Base-by-base conservation (phyloP, 1,139 yeast genomes). In the Cylindricascospora bacillispora region DNA sequence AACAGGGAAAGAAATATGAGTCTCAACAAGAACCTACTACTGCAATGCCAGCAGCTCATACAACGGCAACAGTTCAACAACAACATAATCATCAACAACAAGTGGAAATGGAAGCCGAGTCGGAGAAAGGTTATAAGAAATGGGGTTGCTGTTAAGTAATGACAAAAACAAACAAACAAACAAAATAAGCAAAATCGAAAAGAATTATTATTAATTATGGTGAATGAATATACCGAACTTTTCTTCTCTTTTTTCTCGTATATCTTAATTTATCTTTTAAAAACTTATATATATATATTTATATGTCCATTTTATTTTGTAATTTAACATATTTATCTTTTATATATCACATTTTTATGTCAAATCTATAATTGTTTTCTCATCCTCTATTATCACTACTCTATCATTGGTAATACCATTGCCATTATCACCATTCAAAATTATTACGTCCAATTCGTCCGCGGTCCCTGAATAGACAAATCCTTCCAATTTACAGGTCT, bases 401-500 rank as follows among this genome's bases (percentile, higher is more conserved):
- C 22, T 27, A 4, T 24, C 17, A 13, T 18, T 22, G 2, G 15
- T 23, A 4, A 18, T 18, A 7, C 25, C 30, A 16, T 7, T 13
- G 3, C 15, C 15, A 14, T 24, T 15, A 13, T 30, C 26, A 13
- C 9, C 10, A 18, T 7, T 18, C 9, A 10, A 7, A 18, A 18
- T 18, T 10, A 18, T 10, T 10, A 7, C 21, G 21, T 18, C 10
- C 9, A 18, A 7, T 18, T 40, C 42, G 3, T 41, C 58, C 41
- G 89, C 23, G n/a, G 6, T 23, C 12, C 4, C n/a, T 2, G 9
- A 10, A n/a, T n/a, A 14, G n/a, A 6, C 23, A 5, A 79, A 67
- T 73, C 66, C 39, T 68, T 68, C 4, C 66, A 56, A 45, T 78
- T 89, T 13, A 55, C 47, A 6, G 63, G 49, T 33, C 94, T 57